Percentiles rank a stretch among this genome's conserved stretches.
phyloP scores from a whole-genome alignment of 2,329 filamentous ascomycete genomes.

The Aspergillus oerlinghausenensis region DNA sequence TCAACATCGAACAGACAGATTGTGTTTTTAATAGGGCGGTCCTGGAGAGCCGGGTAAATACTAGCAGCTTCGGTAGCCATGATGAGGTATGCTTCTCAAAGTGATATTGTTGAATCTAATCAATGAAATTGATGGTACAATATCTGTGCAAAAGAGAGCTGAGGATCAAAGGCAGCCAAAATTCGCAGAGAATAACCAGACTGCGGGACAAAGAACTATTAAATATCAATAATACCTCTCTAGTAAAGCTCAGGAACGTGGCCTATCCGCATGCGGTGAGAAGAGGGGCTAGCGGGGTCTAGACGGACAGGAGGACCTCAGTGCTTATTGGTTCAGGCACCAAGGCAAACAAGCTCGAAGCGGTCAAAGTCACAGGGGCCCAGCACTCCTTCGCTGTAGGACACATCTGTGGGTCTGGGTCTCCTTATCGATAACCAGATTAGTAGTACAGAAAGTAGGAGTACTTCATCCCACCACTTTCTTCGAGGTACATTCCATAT shows the following conservation, averaged over 20 bases:
- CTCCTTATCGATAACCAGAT: conserved; percentile 26
- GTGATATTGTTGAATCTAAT: background rate
- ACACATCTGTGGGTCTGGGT: background rate
- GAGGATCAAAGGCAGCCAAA: conserved; percentile 4
- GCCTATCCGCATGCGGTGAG: conserved; percentile 29
- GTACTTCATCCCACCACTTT: background rate
- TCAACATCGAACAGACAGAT: conserved; percentile 97
- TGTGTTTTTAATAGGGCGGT: conserved; percentile 86
- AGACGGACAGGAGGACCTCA: background rate
- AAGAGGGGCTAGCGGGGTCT: conserved; percentile 4
- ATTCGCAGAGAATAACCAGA: conserved; percentile 1
- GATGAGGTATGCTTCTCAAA: conserved; percentile 5
- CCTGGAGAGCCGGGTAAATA: conserved; percentile 67
- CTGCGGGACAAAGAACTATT: conserved; percentile 7
- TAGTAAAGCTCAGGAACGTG: conserved; percentile 2
- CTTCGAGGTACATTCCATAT: background rate
- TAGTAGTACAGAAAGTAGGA: background rate
- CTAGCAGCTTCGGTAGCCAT: conserved; percentile 29
- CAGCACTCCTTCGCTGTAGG: background rate
- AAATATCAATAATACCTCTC: conserved; percentile 12
- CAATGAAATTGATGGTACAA: background rate
- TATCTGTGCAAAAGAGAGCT: conserved; percentile 2
- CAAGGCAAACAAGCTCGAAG: background rate
- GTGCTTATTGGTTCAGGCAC: background rate
- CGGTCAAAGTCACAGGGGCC: background rate